Base-by-base conservation (phyloP, 2,329 filamentous ascomycete genomes). In the Cladosporium sp. region DNA sequence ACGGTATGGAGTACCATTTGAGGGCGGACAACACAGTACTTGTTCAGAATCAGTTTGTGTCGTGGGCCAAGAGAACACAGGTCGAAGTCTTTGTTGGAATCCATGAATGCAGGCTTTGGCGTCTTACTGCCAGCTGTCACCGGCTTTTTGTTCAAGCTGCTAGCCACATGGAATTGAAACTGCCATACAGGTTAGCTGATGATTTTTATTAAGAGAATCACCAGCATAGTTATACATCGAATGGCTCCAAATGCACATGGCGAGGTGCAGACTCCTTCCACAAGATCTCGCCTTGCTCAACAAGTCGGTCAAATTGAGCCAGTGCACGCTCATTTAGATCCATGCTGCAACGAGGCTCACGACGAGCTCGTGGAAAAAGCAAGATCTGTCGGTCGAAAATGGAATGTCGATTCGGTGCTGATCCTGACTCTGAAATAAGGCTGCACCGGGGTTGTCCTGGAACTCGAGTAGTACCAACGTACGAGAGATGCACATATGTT, bases 1-100 rank as follows among this genome's bases (percentile, higher is more conserved):
- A 60, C 62, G 6, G 72, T 72, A 39, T 69, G 68, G 22, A 72
- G 59, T 3, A 71, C 64, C 36, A 69, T 63, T 51, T 67, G 62
- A 3, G 67, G 67, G 9, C 68, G 57, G 9, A 65, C 52, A 29
- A 68, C 62, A 45, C 62, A 65, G 53, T 66, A 69, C 53, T 69
- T 69, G 57, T 67, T 69, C 13, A 69, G 58, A 22, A 67, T 63
- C 7, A 70, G 55, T 12, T 61, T 64, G 43, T 70, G 66, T 16
- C 57, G 55, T 3, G 56, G 48, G 4, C 64, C 63, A 2, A 64
- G 54, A 3, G 55, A 38, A 1, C 57, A 57, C 3, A 68, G 59
- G 2, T 64, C 58, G 51, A 68, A 66, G 35, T 58, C 55, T 13
- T 53, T 45, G 27, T 53, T 46, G 27, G 51, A 49, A 13, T 51